Percentiles rank a stretch among this genome's conserved stretches.
Evolutionary conservation across 2,329 filamentous ascomycete species (phyloP).

Genomic region (Onygenales sp.): DNA sequence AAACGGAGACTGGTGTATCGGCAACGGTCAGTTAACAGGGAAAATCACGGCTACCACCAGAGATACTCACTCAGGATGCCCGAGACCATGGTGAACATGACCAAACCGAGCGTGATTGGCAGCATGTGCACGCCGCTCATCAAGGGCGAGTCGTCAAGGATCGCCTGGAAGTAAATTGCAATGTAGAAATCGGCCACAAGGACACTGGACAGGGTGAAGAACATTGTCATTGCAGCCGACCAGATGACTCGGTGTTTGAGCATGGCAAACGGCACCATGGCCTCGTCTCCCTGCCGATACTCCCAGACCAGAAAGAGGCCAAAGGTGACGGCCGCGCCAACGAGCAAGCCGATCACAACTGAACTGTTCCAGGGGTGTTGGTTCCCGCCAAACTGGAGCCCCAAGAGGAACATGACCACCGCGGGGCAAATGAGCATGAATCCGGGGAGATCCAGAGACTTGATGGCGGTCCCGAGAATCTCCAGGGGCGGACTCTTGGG

Average conservation of each 20-base stretch:
- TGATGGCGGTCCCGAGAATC: slow-evolving; percentile 18
- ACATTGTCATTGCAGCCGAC: slow-evolving; percentile 14
- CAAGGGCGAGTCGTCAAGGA: slow-evolving; percentile 25
- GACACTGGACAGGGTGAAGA: slow-evolving; percentile 18
- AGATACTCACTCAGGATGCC: slow-evolving; percentile 9
- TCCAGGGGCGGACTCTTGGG: slow-evolving; percentile 11
- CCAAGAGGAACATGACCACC: slow-evolving; percentile 27
- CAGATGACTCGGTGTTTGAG: slow-evolving; percentile 23
- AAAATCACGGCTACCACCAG: too few species aligned
- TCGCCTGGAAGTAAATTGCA: slow-evolving; percentile 34
- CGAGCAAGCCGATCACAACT: slow-evolving; percentile 26
- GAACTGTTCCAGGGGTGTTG: slow-evolving; percentile 23
- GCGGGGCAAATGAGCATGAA: slow-evolving; percentile 26
- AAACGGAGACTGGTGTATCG: slow-evolving; percentile 13
- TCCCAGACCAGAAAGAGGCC: slow-evolving; percentile 28
- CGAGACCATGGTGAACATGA: slow-evolving; percentile 12
- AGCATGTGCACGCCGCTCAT: slow-evolving; percentile 31
- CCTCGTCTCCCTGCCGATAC: slow-evolving; percentile 22
- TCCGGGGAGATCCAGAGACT: slow-evolving; percentile 27
- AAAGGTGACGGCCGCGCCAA: slow-evolving; percentile 19
- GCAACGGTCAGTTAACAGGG: neutral
- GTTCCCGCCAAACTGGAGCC: slow-evolving; percentile 28
- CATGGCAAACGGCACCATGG: slow-evolving; percentile 29
- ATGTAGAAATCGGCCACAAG: slow-evolving; percentile 24
- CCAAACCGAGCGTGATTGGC: slow-evolving; percentile 22